Evolutionary conservation across 768 basidiomycete species (phyloP), one percentile per base, ranked within the genome.

Genomic region (Amanita molliuscula): DNA sequence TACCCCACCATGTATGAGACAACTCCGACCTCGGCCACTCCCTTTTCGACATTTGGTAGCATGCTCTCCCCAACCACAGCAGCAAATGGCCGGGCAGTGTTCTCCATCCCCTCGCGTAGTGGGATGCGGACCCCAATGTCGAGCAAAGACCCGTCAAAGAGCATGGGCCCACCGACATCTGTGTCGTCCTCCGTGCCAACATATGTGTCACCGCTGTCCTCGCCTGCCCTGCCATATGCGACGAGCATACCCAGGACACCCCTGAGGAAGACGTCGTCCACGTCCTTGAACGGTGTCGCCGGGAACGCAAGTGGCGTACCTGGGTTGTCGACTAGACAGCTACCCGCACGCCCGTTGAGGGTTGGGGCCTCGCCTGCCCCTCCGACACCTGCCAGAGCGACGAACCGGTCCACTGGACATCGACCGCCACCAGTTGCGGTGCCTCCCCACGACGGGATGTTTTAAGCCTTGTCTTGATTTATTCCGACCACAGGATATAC

Each of bases 381-480:
- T 20, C 40, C 36, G n/a, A 42, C 50, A 3, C 50, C 50, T 8
- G 20, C 44, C 54, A 59, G 64, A 79, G 40, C 76, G 79, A 20
- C 74, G 70, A 55, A 68, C 76, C 41, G 79, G 81, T 38, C 79
- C 10, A 20, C 36, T 13, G 26, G 34, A 1, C 43, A 43, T 38
- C 42, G 53, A 54, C 71, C 74, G 9, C 69, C 73, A 3, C 75
- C 69, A 1, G 65, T 74, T 3, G 73, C 69, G 15, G 59, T 77
- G 28, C 75, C 78, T 16, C 69, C 65, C 49, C 63, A 76, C 29
- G 60, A 61, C 31, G 61, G 62, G 7, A 56, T 62, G 60, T 47
- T 60, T 43, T 62, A 43, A 31, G 31, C 31, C 7, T 9, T 29
- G 13, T 31, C 13, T 31, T 31, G 31, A 31, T 13, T 31, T 31